Conservation (phyloP, 139 green algal species). For the Micractinium sp. region DNA sequence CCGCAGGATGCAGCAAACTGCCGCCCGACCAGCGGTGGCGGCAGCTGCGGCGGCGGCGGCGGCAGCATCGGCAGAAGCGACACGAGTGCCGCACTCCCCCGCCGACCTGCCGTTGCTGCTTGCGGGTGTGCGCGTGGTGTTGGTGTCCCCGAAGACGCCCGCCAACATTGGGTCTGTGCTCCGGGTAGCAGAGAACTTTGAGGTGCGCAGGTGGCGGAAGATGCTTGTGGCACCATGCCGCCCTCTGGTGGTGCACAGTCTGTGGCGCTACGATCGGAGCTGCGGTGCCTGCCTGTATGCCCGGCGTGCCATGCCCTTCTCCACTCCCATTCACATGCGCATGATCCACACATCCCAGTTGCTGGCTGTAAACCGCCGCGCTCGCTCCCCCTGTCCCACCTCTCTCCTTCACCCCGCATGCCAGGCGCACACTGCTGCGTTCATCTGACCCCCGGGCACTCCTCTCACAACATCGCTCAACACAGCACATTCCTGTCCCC, state of each 20-base stretch:
- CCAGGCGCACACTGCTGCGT: not conserved
- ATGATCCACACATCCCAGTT: too few relatives aligned
- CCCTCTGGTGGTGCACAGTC: not conserved
- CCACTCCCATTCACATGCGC: too few relatives aligned
- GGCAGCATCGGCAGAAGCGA: not conserved
- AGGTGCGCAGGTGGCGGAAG: not conserved
- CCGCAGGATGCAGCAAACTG: too few relatives aligned
- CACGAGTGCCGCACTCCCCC: not conserved
- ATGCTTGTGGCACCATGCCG: not conserved
- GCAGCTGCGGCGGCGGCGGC: not conserved
- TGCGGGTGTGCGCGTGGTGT: conserved; percentile 23
- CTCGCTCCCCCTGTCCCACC: not conserved
- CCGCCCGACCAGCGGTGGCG: not conserved
- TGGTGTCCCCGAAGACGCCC: conserved; percentile 41
- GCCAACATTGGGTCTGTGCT: conserved; percentile 46
- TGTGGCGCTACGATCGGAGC: not conserved
- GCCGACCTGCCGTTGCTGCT: conserved; percentile 8
- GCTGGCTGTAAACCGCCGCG: too few relatives aligned
- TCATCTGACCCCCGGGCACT: not conserved
- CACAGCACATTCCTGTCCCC: not conserved
- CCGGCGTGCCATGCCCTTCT: too few relatives aligned
- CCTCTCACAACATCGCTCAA: too few relatives aligned
- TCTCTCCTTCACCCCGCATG: too few relatives aligned
- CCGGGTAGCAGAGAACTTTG: conserved; percentile 46
- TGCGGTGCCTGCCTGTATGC: not conserved